A percentile compares a stretch with the other conserved stretches of the same genome.
Conservation (phyloP, 1,284 basidiomycete genomes). For the Ganoderma lingzhi region DNA sequence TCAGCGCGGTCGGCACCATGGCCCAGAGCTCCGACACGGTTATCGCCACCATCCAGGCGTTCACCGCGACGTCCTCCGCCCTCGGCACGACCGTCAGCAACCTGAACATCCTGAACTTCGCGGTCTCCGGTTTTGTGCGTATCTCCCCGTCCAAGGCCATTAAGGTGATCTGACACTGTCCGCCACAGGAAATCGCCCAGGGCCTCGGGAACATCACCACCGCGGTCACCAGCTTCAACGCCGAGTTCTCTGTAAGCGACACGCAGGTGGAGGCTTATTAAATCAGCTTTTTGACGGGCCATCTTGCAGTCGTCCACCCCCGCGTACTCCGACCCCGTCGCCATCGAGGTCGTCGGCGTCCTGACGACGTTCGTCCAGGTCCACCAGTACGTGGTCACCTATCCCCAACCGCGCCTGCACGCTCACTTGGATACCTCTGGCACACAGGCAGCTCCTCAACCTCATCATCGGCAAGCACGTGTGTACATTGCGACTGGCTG, state of each 20-base stretch:
- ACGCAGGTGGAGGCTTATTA: neutral
- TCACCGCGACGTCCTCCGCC: slow-evolving; percentile 7
- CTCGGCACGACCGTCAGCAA: neutral
- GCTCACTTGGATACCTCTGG: neutral
- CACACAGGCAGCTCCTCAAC: slow-evolving; percentile 11
- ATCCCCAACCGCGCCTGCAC: too few relatives aligned
- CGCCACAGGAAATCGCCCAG: slow-evolving; percentile 4
- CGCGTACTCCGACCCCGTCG: slow-evolving; percentile 7
- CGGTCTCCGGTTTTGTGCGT: neutral
- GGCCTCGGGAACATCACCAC: slow-evolving; percentile 15
- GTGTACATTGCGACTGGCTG: neutral
- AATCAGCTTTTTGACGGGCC: neutral
- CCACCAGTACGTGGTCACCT: slow-evolving; percentile 7
- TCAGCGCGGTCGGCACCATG: neutral
- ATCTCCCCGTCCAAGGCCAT: too few relatives aligned
- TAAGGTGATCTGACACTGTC: neutral
- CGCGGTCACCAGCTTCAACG: slow-evolving; percentile 10
- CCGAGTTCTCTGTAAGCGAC: slow-evolving; percentile 1
- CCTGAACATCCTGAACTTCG: slow-evolving; percentile 8
- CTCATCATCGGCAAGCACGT: slow-evolving; percentile 19
- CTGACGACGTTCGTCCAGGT: slow-evolving; percentile 19
- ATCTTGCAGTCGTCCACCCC: neutral
- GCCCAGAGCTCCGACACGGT: slow-evolving; percentile 9
- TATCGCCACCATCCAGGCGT: slow-evolving; percentile 4
- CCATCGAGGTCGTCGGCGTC: slow-evolving; percentile 12